Percentiles rank a stretch among this genome's conserved stretches.
phyloP scores from a whole-genome alignment of 768 basidiomycete genomes.

The Coprinopsis strossmayeri region DNA sequence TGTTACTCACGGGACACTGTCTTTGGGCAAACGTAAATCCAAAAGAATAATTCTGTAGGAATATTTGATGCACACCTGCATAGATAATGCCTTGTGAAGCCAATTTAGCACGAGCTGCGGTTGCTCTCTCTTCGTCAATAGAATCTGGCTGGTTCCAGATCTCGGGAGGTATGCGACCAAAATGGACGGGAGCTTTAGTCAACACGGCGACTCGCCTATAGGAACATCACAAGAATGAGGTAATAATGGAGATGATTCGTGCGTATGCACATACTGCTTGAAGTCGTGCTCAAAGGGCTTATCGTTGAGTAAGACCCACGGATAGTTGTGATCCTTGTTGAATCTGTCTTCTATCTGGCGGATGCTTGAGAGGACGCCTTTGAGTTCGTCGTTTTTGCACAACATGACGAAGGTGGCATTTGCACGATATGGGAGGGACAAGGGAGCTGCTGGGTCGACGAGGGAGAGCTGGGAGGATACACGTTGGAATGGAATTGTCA shows the following conservation, averaged over 20 bases:
- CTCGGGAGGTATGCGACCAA: constrained; percentile 67
- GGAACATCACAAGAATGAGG: neutral
- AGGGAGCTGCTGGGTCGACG: neutral
- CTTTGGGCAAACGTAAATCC: constrained; percentile 31
- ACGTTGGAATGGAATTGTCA: neutral
- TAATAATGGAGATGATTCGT: neutral
- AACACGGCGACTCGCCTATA: constrained; percentile 46
- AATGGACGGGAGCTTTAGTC: constrained; percentile 52
- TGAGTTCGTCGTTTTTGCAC: constrained; percentile 47
- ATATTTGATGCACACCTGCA: constrained; percentile 32
- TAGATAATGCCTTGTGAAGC: constrained; percentile 56
- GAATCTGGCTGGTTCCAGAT: constrained; percentile 79
- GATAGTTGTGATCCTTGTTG: constrained; percentile 70
- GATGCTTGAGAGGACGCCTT: constrained; percentile 48
- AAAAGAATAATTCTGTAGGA: neutral
- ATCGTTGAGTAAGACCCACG: constrained; percentile 84
- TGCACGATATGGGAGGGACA: constrained; percentile 23
- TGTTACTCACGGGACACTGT: constrained; percentile 65
- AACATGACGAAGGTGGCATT: constrained; percentile 83
- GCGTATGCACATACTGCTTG: constrained; percentile 38
- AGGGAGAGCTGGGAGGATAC: neutral
- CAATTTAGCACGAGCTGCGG: constrained; percentile 55
- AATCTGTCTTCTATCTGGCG: constrained; percentile 77
- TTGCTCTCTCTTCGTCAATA: constrained; percentile 70
- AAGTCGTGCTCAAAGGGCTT: constrained; percentile 70